Base-by-base conservation (phyloP, 2,329 filamentous ascomycete genomes). In the Colletotrichum tabaci region DNA sequence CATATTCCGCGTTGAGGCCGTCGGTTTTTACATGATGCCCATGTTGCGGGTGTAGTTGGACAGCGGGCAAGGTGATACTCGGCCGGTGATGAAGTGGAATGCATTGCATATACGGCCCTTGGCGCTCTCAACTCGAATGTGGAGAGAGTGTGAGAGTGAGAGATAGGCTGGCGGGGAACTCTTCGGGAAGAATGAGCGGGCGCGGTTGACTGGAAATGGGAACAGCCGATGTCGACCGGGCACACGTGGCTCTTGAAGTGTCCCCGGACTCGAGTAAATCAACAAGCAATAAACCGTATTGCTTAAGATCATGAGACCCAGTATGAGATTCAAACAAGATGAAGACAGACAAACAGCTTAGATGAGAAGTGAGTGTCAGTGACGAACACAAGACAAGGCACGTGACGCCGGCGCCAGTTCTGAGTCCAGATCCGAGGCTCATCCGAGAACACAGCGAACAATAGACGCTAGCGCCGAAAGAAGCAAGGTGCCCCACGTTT, bases 341-440 rank as follows among this genome's bases (percentile, higher is more conserved):
- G 26, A 15, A 3, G 18, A 30, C 26, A 38, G 35, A 10, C 35
- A 10, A 10, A 8, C 35, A 58, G 35, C 16, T 42, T 15, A 56
- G 13, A 23, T 49, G 23, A 56, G 30, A 56, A 56, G 38, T 30
- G 18, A 40, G 35, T n/a, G 3, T 55, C 2, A 30, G 47, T n/a
- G 12, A 50, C 30, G 30, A 21, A 30, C 9, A 42, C 21, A 1
- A 4, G 18, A 30, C 26, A 18, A 9, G 23, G 18, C 63, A 71
- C 63, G 56, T 71, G 63, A 67, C 42, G 30, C 18, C 2, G 10
- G 30, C 38, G 12, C 8, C 40, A 16, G 30, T 30, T 38, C 13
- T 16, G 12, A 21, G 15, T 61, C 50, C 50, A 67, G 56, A 58
- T 61, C 64, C 64, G 64, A 58, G 66, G 63, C 67, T 71, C 63